Evolutionary conservation across 805 yeast species (phyloP), one percentile per base, ranked within the genome.

Genomic region (Cyberlindnera petersonii): DNA sequence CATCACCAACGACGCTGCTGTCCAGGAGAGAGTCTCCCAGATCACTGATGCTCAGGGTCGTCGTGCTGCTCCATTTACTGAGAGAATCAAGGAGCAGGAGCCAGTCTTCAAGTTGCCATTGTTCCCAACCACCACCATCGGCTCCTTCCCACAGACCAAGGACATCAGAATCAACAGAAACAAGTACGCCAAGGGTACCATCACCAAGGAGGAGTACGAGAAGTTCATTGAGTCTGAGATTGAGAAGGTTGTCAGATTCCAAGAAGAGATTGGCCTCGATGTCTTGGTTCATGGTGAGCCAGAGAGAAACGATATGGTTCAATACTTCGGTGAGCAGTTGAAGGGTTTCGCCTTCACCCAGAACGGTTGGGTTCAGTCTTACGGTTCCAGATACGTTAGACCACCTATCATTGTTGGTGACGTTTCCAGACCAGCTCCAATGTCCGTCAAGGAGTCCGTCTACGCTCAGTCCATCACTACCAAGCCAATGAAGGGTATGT

Each of bases 231-330:
- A 93, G 76, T 75, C 87, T 74, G 98, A 93, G 79, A 93, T 93
- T 58, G 91, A 85, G 68, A 82, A 75, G 48, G 98, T 91, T 63
- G 86, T 93, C 72, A 83, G 87, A 77, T 93, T 93, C 94, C 99
- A 93, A 79, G 98, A 93, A 76, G 96, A 93, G 69, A 81, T 91
- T 63, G 99, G 95, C 58, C 80, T 93, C 61, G 99, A 93, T 66
- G 98, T 93, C 59, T 77, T 91, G 59, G 99, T 93, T 55, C 98
- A 93, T 74, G 99, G 99, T 77, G 99, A 93, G 78, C 98, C 99
- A 71, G 98, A 93, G 82, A 86, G 99, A 82, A 93, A 93, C 77
- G 99, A 93, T 77, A 93, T 93, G 99, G 98, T 93, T 63, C 98
- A 93, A 79, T 93, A 91, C 83, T 93, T 93, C 56, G 99, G 98